phyloP scores from a whole-genome alignment of 257 asterid genomes.

The Phtheirospermum japonicum region DNA sequence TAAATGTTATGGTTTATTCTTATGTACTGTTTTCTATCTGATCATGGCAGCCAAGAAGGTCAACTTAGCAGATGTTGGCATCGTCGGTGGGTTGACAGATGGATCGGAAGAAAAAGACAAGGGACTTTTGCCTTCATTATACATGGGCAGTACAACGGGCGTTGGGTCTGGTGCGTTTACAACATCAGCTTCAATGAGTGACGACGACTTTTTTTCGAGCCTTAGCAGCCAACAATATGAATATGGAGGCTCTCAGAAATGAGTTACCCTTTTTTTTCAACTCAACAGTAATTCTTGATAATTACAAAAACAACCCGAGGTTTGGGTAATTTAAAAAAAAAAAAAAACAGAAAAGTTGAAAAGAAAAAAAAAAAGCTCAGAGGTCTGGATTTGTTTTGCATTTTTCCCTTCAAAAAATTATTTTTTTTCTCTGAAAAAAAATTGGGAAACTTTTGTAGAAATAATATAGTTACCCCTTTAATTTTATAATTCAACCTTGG shows the following conservation, averaged over 20 bases:
- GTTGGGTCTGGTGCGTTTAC: constrained; percentile 53
- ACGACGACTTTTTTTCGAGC: constrained; percentile 56
- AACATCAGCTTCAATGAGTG: constrained; percentile 26
- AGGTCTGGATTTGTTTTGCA: too few species aligned
- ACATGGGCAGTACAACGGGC: constrained; percentile 61
- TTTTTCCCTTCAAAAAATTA: too few species aligned
- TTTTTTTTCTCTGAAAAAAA: too few species aligned
- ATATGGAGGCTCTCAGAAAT: constrained; percentile 56
- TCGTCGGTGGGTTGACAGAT: constrained; percentile 68
- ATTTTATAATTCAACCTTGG: too few species aligned
- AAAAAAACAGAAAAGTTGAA: too few species aligned
- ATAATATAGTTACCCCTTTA: too few species aligned
- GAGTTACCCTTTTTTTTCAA: constrained; percentile 24
- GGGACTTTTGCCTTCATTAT: constrained; percentile 52
- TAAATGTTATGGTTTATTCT: constrained; percentile 13
- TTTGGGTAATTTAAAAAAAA: not conserved
- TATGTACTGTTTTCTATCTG: constrained; percentile 8
- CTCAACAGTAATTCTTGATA: not conserved
- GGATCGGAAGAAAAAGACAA: constrained; percentile 60
- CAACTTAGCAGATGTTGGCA: constrained; percentile 73
- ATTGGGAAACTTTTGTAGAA: too few species aligned
- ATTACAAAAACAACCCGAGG: not conserved
- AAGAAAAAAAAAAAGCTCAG: too few species aligned
- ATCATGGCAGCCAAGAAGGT: constrained; percentile 74
- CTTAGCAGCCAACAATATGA: constrained; percentile 39